phyloP scores from a whole-genome alignment of 1,139 yeast genomes.

The Hanseniaspora gamundiae region DNA sequence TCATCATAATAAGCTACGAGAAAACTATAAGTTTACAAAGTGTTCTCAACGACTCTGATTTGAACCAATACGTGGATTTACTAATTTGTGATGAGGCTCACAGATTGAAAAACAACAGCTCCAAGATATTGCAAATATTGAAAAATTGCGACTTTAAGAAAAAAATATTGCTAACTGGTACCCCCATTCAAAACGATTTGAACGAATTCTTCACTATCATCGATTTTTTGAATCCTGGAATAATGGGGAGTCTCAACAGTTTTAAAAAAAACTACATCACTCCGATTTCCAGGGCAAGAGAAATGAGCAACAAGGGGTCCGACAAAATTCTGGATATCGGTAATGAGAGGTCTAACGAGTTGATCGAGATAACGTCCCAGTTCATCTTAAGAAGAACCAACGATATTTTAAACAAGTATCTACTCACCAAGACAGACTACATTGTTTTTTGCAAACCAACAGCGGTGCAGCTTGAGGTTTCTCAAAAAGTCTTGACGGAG shows the following conservation, averaged over 20 bases:
- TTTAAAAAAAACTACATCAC: constrained; percentile 57
- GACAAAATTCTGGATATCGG: constrained; percentile 43
- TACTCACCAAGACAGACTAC: constrained; percentile 72
- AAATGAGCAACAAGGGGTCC: constrained; percentile 47
- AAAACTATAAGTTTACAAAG: constrained; percentile 28
- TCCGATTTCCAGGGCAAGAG: constrained; percentile 69
- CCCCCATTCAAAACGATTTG: constrained; percentile 91
- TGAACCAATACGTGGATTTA: constrained; percentile 43
- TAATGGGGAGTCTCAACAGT: constrained; percentile 48
- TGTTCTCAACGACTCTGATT: constrained; percentile 36
- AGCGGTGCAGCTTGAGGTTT: constrained; percentile 41
- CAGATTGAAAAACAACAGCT: constrained; percentile 56
- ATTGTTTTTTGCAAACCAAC: constrained; percentile 74
- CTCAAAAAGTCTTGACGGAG: constrained; percentile 33
- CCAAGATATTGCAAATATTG: constrained; percentile 57
- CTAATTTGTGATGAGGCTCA: constrained; percentile 95
- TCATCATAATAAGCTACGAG: constrained; percentile 80
- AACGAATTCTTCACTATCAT: constrained; percentile 71
- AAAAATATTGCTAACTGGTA: constrained; percentile 68
- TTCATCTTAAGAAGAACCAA: constrained; percentile 73
- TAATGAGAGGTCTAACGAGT: constrained; percentile 44
- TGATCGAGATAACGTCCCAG: constrained; percentile 48
- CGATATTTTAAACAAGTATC: constrained; percentile 45
- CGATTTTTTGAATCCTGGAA: constrained; percentile 75
- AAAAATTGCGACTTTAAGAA: constrained; percentile 42